Base-by-base conservation (phyloP, 2,329 filamentous ascomycete species). In the Diaporthe sp. region DNA sequence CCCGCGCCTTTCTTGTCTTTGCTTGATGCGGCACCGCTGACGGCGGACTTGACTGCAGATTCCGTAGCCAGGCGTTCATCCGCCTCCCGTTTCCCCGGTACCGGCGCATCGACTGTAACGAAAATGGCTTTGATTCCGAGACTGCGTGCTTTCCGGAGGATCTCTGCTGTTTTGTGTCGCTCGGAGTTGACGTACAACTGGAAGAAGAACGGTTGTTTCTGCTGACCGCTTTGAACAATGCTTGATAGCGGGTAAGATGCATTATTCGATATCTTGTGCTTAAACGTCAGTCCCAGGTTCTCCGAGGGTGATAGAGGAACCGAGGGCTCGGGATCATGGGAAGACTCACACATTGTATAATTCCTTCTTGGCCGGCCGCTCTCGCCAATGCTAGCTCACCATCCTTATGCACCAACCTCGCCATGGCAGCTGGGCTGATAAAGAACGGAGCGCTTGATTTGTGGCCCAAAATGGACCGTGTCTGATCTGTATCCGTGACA, bases 61-160 rank as follows among this genome's bases (percentile, higher is more conserved):
- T 86, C 85, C 2, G 84, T 85, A 50, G 81, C 79, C 30, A 88
- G 84, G 4, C 88, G 86, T 77, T 90, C 88, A 75, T 91, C 89
- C 2, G 87, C 87, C 76, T 91, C 89, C 22, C 89, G 86, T 77
- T 91, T 89, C 0, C 88, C 88, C 0, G 88, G 84, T 30, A 88
- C 88, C 0, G 88, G 88, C 0, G 88, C 86, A 72, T 91, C 89
- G 6, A 90, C 88, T 0, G 89, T 91, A 30, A 90, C 85, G 70
- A 90, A 81, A 12, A 85, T 77, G n/a, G 82, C 84, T 22, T 79
- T 80, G 80, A 94, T 90, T 13, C 92, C 86, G 1, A 86, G 82
- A 22, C 77, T 78, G 50, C 79, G 79, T 32, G 82, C 81, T 56
- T 80, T 79, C 5, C 80, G 83, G 15, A 90, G 83, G 2, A 89